Evolutionary conservation across 768 basidiomycete genomes (phyloP), one percentile per base, ranked within the genome.

Genomic region (Tulasnella calospora): DNA sequence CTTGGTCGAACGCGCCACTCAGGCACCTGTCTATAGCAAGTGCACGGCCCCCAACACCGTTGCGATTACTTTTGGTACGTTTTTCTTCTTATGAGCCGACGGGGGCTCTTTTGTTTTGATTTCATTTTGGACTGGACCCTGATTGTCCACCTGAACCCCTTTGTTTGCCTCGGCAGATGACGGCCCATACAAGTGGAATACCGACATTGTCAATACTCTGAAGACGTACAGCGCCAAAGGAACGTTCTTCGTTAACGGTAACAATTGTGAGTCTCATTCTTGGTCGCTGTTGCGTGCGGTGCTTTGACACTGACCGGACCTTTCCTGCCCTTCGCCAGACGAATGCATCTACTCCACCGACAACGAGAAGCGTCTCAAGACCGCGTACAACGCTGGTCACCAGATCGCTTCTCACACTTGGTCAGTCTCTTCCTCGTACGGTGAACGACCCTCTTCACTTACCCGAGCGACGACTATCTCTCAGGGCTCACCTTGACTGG

Each of bases 121-220:
- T 51, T 51, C 0, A 51, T 51, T 51, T 51, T 51, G 21, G 51
- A n/a, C 51, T 51, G 51, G 51, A 51, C 79, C 41, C 30, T 30
- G 73, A 78, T n/a, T 51, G 51, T 44, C 44, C 41, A 12, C 44
- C 38, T n/a, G 40, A 40, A 12, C 13, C 44, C 44, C 17, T 44
- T 44, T n/a, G 51, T n/a, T 23, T 51, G 51, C 51, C 23, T 12
- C 23, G 70, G 35, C 70, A 71, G 80, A 80, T 67, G 78, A 80
- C 61, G 80, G 80, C 47, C 73, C 78, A 33, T 79, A 79, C 47
- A 71, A 8, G 7, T 79, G 73, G 57, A 75, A 74, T 23, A 41
- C 38, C 30, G 57, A 74, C 40, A 74, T 74, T 13, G 38, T 51
- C 33, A 30, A 74, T 41, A 46, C 44, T 27, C 47, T 74, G 73